These are phyloP conservation scores for Mycena epipterygia DNA, from an alignment of 768 basidiomycete genomes.

Conservation along the genomic window DNA sequence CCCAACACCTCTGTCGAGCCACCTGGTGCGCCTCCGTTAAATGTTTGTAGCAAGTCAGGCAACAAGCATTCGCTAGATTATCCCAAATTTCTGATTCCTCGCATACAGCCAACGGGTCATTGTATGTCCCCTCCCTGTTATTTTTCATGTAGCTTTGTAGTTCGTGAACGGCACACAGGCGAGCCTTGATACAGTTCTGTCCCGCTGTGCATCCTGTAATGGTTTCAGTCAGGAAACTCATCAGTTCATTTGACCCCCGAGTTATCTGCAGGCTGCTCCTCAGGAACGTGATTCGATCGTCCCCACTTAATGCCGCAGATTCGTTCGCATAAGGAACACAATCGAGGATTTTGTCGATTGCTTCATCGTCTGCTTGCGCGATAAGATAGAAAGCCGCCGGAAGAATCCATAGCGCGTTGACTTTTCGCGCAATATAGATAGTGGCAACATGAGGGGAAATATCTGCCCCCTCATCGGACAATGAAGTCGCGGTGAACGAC, in stretches of 20 bases:
- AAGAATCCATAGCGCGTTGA: conserved; percentile 33
- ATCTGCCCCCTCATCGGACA: background rate
- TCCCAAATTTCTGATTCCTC: background rate
- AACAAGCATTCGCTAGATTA: background rate
- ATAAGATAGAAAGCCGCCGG: conserved; percentile 12
- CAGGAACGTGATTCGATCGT: background rate
- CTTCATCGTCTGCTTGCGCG: background rate
- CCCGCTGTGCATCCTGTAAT: background rate
- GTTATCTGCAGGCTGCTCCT: background rate
- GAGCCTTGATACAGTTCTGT: background rate
- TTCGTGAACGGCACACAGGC: background rate
- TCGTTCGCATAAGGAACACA: background rate
- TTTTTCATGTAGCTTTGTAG: too few relatives aligned
- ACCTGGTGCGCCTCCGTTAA: background rate
- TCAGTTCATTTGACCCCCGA: background rate
- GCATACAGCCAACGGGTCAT: too few relatives aligned
- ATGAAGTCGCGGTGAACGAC: background rate
- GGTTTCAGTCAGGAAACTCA: background rate
- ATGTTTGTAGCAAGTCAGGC: background rate
- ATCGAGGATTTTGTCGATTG: background rate
- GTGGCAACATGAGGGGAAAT: background rate
- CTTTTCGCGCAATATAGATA: conserved; percentile 22
- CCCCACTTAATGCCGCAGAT: background rate
- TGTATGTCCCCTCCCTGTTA: too few relatives aligned
- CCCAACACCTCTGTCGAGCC: conserved; percentile 35